These are phyloP conservation scores for Eutypa lata DNA, from an alignment of 2,329 filamentous ascomycete genomes.

Conservation along the genomic window DNA sequence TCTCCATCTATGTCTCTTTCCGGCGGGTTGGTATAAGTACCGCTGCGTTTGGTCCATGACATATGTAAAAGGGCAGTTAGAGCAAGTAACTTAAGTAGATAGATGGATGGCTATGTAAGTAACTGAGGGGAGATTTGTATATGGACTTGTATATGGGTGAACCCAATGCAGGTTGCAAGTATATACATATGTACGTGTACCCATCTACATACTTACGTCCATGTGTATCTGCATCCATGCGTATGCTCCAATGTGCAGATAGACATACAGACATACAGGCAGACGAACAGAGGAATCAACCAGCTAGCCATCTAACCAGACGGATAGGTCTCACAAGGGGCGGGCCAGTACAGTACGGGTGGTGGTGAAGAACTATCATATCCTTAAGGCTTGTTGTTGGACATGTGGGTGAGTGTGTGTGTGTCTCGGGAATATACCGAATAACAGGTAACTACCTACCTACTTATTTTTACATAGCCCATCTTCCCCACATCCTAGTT, in stretches of 20 bases:
- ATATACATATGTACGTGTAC: neutral
- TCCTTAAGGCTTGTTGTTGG: slow-evolving; percentile 1
- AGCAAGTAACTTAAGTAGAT: neutral
- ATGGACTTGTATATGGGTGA: no score
- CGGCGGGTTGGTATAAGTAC: no score
- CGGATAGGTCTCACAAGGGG: neutral
- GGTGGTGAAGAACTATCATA: no score
- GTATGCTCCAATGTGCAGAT: no score
- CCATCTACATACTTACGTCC: no score
- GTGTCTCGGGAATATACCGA: slow-evolving; percentile 42
- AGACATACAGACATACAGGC: neutral
- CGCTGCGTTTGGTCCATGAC: neutral
- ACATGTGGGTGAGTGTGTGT: slow-evolving; percentile 6
- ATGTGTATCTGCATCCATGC: no score
- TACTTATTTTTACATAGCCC: no score
- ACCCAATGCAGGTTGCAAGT: neutral
- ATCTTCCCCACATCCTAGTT: no score
- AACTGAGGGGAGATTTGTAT: neutral
- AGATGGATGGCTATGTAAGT: neutral
- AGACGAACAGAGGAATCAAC: no score
- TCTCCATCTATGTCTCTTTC: no score
- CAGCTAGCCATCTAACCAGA: no score
- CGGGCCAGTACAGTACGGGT: neutral
- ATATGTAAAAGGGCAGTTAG: neutral
- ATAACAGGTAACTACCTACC: neutral